phyloP scores from a whole-genome alignment of 306 rosid species.

The Sphenostylis stenocarpa region DNA sequence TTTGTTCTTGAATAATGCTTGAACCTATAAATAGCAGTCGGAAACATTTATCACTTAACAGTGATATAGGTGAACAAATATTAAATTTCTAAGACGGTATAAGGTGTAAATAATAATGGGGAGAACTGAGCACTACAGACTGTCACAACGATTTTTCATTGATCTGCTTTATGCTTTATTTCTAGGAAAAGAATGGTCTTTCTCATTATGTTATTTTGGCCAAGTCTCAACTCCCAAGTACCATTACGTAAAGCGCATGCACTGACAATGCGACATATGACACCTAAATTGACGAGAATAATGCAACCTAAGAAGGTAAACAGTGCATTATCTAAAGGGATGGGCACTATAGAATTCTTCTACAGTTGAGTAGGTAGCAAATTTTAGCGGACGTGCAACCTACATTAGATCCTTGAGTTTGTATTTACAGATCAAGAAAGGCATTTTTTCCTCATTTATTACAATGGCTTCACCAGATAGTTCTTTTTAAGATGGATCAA shows the following conservation, averaged over 20 bases:
- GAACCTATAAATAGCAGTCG: constrained; percentile 8
- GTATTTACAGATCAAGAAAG: neutral
- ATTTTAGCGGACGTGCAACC: neutral
- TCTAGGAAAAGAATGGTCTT: neutral
- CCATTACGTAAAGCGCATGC: neutral
- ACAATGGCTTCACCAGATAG: neutral
- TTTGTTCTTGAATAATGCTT: neutral
- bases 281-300: constrained; percentile 7
- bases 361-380: neutral
- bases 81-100: neutral
- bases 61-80: neutral
- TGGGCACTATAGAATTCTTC: neutral
- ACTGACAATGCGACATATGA: neutral
- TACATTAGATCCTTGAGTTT: neutral
- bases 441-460: neutral
- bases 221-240: neutral
- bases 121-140: neutral
- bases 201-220: neutral
- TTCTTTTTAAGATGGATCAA: neutral
- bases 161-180: neutral
- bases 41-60: constrained; percentile 10
- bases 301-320: neutral
- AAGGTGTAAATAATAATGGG: neutral
- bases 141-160: neutral
- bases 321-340: neutral